Evolutionary conservation across 371 early-diverging fungal species (phyloP), one percentile per base, ranked within the genome.

Genomic region (Mucor irregularis): DNA sequence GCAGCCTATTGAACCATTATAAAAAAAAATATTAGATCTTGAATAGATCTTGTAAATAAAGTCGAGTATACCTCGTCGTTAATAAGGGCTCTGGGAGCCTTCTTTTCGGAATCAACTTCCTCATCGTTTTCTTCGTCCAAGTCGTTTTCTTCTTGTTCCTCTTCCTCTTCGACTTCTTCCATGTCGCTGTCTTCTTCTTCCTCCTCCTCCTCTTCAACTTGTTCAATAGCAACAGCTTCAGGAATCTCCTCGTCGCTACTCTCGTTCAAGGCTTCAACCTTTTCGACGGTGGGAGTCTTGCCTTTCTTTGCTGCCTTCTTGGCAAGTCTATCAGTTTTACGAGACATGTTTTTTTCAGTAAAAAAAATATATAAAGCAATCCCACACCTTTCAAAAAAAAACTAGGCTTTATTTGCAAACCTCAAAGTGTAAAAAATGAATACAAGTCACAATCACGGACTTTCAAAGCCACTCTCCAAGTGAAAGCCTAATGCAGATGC

Each of bases 1-100:
- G 84, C 91, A 35, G 73, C 80, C 81, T 85, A 50, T 25, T 16
- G 34, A 33, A 9, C n/a, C n/a, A n/a, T n/a, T n/a, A n/a, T n/a
- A 13, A 14, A 26, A 17, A 19, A 19, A 28, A 4, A 48, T 14
- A 35, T 45, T 45, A 45, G 40, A 40, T 17, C 21, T 40, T n/a
- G 29, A 29, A 28, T 16, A 29, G n/a, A 28, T 16, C 5, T 13
- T 10, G 11, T 14, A 17, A 10, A 10, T 45, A n/a, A 29, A 26
- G 7, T 28, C 4, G 16, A 28, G 48, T 57, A 19, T 57, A 66
- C 66, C 39, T 66, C 74, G 6, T 65, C 57, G 43, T 76, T 73
- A 42, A 75, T 59, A 19, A 68, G 76, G 14, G 76, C 64, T 43
- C 62, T 64, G 19, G 68, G 54, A 30, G 64, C 61, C 53, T 80